Evolutionary conservation across 345 rosid species (phyloP), one percentile per base, ranked within the genome.

Genomic region (Hibiscus trionum): DNA sequence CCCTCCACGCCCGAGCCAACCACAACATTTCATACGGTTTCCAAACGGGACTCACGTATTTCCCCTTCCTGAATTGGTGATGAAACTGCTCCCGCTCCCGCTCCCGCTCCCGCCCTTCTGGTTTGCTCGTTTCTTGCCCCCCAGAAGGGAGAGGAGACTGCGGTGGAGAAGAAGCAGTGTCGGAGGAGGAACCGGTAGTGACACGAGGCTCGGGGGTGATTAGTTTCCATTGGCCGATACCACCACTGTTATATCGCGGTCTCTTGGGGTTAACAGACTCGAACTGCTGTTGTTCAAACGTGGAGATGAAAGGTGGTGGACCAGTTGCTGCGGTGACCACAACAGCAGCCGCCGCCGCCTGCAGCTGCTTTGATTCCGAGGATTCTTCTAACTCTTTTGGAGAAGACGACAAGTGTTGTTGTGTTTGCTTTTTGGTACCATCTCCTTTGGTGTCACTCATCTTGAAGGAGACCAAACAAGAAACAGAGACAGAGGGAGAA

Each of bases 31-130:
- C 99, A 80, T 89, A 83, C 52, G 99, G 99, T 79, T 92, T 95
- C 99, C 99, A 95, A 68, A 95, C 96, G 16, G 99, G 98, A 78
- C 99, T 95, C 37, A 95, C 98, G 73, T 88, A 95, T 65, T 95
- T 95, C 8, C 99, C 97, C 76, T 95, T 95, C 35, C 99, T 80
- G 39, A 85, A 84, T 74, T 95, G 97, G 35, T 82, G 86, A 12
- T 85, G 92, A 63, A 80, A 79, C 27, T 80, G 83, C 33, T 85
- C 87, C 35, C 1, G 10, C 73, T 21, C 24, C 21, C 21, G 21
- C 21, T 21, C 21, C 24, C 24, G 83, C 33, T 85, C 87, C 35
- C 1, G 10, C 73, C 77, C 67, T 86, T 90, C 15, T 4, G 82
- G 77, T 57, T 81, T 85, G 79, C 55, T 80, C 19, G 88, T 79